A percentile compares a stretch with the other conserved stretches of the same genome.
Evolutionary conservation across 2,329 filamentous ascomycete species (phyloP).

Genomic region (Ciborinia camelliae): DNA sequence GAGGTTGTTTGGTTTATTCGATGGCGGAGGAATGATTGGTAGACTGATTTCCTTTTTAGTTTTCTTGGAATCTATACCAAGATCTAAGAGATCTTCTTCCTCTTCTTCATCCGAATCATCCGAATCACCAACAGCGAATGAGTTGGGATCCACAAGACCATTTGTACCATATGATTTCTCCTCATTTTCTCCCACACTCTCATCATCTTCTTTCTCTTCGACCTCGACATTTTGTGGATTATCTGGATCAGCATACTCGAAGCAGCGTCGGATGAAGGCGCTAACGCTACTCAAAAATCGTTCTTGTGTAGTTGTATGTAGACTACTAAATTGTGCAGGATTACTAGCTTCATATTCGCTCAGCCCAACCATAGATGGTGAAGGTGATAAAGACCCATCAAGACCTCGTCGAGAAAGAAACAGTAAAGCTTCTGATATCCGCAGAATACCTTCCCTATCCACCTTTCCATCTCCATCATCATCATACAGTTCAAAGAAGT

Average conservation of each 20-base stretch:
- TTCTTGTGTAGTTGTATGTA: constrained; percentile 69
- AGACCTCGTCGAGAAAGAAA: constrained; percentile 89
- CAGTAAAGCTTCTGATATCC: constrained; percentile 89
- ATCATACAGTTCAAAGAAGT: constrained; percentile 97
- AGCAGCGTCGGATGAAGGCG: constrained; percentile 92
- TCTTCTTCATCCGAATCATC: constrained; percentile 58
- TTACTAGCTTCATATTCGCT: constrained; percentile 43
- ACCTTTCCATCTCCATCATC: constrained; percentile 88
- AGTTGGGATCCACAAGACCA: constrained; percentile 41
- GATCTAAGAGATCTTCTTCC: constrained; percentile 58
- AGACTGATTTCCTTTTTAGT: constrained; percentile 34
- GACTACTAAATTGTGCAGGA: constrained; percentile 35
- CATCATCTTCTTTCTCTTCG: constrained; percentile 1
- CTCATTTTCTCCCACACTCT: not conserved
- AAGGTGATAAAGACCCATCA: constrained; percentile 68
- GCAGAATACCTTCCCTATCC: constrained; percentile 88
- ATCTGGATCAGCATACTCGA: constrained; percentile 96
- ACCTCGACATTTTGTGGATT: constrained; percentile 55
- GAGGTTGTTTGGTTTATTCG: constrained; percentile 16
- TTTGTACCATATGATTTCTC: constrained; percentile 39
- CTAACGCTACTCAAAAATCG: constrained; percentile 89
- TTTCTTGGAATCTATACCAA: constrained; percentile 46
- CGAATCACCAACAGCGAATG: constrained; percentile 75
- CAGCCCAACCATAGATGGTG: constrained; percentile 54
- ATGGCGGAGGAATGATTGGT: constrained; percentile 27